phyloP scores from a whole-genome alignment of 352 stramenopile genomes.

The Peronosclerospora sorghi region DNA sequence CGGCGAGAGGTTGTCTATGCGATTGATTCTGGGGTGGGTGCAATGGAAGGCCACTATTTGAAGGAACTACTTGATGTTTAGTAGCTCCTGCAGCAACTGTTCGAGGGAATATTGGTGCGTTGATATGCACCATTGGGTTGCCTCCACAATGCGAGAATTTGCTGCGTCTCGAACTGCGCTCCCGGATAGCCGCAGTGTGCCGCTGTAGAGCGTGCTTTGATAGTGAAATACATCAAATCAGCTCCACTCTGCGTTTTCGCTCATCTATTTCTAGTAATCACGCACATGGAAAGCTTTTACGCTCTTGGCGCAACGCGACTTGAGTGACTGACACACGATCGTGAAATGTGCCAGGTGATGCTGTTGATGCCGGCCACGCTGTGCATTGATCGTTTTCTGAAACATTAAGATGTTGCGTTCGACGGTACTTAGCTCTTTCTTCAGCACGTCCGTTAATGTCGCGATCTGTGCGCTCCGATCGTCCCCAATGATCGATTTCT shows the following conservation, averaged over 20 bases:
- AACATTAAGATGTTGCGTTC: constrained; percentile 63
- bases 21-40: constrained; percentile 14
- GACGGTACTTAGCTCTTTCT: constrained; percentile 52
- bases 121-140: constrained; percentile 71
- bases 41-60: constrained; percentile 12
- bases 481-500: constrained; percentile 72
- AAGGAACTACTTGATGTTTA: constrained; percentile 12
- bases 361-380: constrained; percentile 41
- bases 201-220: constrained; percentile 51
- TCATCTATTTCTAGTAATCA: neutral
- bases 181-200: constrained; percentile 54
- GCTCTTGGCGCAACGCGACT: constrained; percentile 70
- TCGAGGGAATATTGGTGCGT: constrained; percentile 58
- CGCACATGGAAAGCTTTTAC: constrained; percentile 69
- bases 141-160: constrained; percentile 71
- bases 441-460: constrained; percentile 67
- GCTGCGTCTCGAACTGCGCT: constrained; percentile 62
- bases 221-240: constrained; percentile 2
- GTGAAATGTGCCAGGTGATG: constrained; percentile 76
- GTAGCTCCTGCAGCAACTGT: constrained; percentile 17
- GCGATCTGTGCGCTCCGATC: constrained; percentile 66
- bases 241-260: neutral
- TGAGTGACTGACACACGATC: constrained; percentile 70
- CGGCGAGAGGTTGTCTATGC: constrained; percentile 3
- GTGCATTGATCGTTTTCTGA: constrained; percentile 39